phyloP scores from a whole-genome alignment of 176 grass and related monocot genomes.

The Olyra latifolia region DNA sequence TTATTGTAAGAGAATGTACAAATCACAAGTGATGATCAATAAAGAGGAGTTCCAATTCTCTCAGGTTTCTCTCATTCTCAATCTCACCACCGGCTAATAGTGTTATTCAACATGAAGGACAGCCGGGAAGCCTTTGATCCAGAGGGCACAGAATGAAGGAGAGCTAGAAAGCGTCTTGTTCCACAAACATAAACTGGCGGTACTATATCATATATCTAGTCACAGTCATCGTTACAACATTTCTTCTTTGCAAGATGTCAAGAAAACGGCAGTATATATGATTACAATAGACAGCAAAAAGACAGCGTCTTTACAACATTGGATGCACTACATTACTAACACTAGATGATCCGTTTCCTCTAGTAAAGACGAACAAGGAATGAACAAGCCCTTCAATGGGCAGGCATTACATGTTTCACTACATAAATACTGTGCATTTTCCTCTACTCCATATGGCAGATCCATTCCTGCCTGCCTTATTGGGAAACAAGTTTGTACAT shows the following conservation, averaged over 20 bases:
- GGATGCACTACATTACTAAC: slow-evolving; percentile 6
- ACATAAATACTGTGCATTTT: slow-evolving; percentile 32
- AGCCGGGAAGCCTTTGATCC: too few relatives aligned
- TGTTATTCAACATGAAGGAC: too few relatives aligned
- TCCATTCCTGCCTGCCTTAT: slow-evolving; percentile 35
- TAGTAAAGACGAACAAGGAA: slow-evolving; percentile 30
- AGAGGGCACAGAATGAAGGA: not conserved
- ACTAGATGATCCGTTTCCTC: not conserved
- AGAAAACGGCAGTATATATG: not conserved
- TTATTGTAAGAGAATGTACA: too few relatives aligned
- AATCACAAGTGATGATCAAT: too few relatives aligned
- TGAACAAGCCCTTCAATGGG: slow-evolving; percentile 29
- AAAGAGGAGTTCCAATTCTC: too few relatives aligned
- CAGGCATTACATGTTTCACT: not conserved
- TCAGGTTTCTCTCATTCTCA: too few relatives aligned
- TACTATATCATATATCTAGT: not conserved
- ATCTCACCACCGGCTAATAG: too few relatives aligned
- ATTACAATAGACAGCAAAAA: slow-evolving; percentile 37
- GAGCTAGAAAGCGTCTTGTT: not conserved
- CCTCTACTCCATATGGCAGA: slow-evolving; percentile 25
- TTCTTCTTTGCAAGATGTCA: not conserved
- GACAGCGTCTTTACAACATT: slow-evolving; percentile 17
- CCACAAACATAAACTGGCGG: not conserved
- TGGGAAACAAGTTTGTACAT: slow-evolving; percentile 39
- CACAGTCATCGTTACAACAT: not conserved